phyloP scores from a whole-genome alignment of 495 filamentous ascomycete species.

The Aspergillus haitiensis region DNA sequence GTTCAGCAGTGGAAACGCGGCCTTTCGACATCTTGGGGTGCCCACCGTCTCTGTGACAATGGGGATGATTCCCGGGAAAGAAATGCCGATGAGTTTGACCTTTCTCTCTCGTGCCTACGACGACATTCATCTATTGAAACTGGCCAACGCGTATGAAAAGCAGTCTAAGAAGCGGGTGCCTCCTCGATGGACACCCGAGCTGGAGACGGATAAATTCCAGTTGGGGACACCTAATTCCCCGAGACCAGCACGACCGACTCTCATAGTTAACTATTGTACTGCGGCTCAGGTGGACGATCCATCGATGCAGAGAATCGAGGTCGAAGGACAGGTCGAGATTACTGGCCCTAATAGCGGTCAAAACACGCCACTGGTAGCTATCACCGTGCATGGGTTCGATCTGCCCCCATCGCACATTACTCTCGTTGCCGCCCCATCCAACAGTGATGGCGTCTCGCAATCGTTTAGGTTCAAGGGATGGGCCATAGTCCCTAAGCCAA shows the following conservation, averaged over 20 bases:
- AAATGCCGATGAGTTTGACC: slow-evolving; percentile 23
- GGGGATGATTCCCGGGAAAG: slow-evolving; percentile 13
- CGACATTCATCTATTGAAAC: slow-evolving; percentile 18
- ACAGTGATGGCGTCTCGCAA: neutral
- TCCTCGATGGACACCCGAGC: neutral
- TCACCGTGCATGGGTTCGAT: neutral
- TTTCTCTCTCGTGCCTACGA: slow-evolving; percentile 18
- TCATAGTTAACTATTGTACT: neutral
- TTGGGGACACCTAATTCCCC: neutral
- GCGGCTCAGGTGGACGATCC: neutral
- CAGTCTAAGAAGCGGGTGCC: neutral
- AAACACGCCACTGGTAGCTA: neutral
- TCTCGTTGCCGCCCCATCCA: neutral
- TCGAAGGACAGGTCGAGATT: neutral
- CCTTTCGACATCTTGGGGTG: slow-evolving; percentile 19
- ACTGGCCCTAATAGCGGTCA: neutral
- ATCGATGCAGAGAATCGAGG: neutral
- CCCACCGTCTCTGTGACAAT: slow-evolving; percentile 19
- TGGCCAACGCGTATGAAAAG: slow-evolving; percentile 37
- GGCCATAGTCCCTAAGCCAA: neutral
- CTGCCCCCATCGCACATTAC: neutral
- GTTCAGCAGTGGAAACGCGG: slow-evolving; percentile 22
- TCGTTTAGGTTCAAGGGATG: neutral
- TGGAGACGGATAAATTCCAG: slow-evolving; percentile 1
- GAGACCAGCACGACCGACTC: neutral